Base-by-base conservation (phyloP, 2,329 filamentous ascomycete species). In the Corinectria fuckeliana region DNA sequence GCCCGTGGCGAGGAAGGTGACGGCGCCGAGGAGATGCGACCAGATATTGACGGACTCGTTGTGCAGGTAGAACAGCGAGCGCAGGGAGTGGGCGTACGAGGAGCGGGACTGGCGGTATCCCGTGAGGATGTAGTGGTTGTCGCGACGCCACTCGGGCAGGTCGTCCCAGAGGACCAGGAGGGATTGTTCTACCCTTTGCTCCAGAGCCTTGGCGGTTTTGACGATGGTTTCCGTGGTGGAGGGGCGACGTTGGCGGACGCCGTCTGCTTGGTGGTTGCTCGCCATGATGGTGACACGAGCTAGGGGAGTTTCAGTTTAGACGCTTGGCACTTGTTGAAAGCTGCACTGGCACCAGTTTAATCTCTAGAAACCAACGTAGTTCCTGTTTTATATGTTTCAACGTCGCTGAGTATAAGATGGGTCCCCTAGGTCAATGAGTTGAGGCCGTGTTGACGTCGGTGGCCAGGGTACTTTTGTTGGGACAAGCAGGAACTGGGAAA, bases 41-140 rank as follows among this genome's bases (percentile, higher is more conserved):
- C 84, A 87, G 72, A 87, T 86, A 75, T 88, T 88, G 74, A 88
- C 85, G 36, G 78, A 82, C 72, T 88, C 85, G 71, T 88, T 87
- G 78, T 88, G 85, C 58, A 87, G 71, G 73, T 81, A 81, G 67
- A 78, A 77, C 42, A 87, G 75, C 50, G 81, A 85, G 44, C 68
- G 66, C 47, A 84, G 67, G 23, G 81, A 82, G 60, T 72, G 69
- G 45, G 60, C 49, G 73, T 84, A 83, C 50, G 81, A 84, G 71
- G 79, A 75, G 66, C 77, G 80, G 21, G 79, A 80, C 2, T 74
- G 77, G 9, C 85, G 83, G 73, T 88, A 88, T 60, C 84, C 84
- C 3, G 76, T 71, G 48, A 70, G 71, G 74, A 88, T 85, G 76
- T 75, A 87, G 66, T 76, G 76, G 69, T 88, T 88, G 76, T 88